Base-by-base conservation (phyloP, 805 yeast genomes). In the Blastobotrys mokoenaii region DNA sequence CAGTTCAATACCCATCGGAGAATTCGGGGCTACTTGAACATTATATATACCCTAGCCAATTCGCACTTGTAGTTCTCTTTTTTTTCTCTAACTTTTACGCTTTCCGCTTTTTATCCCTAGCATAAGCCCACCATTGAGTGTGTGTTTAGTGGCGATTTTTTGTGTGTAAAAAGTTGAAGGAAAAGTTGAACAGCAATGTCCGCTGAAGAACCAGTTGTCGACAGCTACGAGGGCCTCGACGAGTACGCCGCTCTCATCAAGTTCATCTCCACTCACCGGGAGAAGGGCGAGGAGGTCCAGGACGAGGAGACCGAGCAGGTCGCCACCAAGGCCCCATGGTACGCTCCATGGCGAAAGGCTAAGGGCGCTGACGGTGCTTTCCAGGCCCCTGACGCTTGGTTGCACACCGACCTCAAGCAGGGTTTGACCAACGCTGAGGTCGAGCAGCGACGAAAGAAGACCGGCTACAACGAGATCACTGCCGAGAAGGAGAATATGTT, bases 391-490 rank as follows among this genome's bases (percentile, higher is more conserved):
- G 95, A 86, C 55, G 87, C 84, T 60, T 71, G 85, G 66, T 70
- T 85, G 60, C 77, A 82, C 66, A 86, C 95, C 51, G 86, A 82
- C 71, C 84, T 89, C 50, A 66, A 78, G 57, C 65, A 69, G 58
- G 95, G 95, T 80, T 74, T 86, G 63, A 65, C 82, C 50, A 68
- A 77, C 50, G 86, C 79, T 45, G 95, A 86, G 68, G 90, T 83
- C 51, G 58, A 70, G 66, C 76, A 70, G 69, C 84, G 95, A 77
- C 80, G 94, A 73, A 84, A 84, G 86, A 84, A 80, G 79, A 84
- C 71, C 61, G 95, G 95, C 75, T 71, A 73, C 59, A 86, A 86
- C 70, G 93, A 86, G 73, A 82, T 86, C 82, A 78, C 84, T 57
- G 90, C 86, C 71, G 95, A 85, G 69, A 72, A 77, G 61, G 89